phyloP scores from a whole-genome alignment of 306 rosid genomes.

The Pterocarpus santalinus region DNA sequence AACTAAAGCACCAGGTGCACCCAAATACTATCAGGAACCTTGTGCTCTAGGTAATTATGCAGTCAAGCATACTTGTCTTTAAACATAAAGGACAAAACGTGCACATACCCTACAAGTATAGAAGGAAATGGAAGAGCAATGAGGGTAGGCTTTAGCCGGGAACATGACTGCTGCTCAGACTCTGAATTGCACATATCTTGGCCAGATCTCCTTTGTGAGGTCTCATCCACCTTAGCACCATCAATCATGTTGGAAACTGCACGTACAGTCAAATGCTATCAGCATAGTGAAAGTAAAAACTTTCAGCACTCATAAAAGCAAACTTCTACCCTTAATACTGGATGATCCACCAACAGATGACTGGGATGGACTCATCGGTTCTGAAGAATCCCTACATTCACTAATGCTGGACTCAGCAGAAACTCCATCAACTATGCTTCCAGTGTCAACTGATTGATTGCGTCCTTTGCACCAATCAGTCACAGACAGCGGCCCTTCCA shows the following conservation, averaged over 20 bases:
- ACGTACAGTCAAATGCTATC: constrained; percentile 43
- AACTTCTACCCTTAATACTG: constrained; percentile 71
- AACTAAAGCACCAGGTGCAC: constrained; percentile 11
- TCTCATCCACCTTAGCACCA: constrained; percentile 79
- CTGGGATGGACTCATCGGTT: constrained; percentile 92
- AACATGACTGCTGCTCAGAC: constrained; percentile 69
- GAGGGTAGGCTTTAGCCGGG: constrained; percentile 84
- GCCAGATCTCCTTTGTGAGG: constrained; percentile 80
- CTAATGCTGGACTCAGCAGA: constrained; percentile 85
- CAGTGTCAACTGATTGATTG: constrained; percentile 72
- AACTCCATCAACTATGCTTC: constrained; percentile 74
- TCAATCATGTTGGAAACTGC: constrained; percentile 69
- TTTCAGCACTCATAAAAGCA: constrained; percentile 32
- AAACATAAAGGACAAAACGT: constrained; percentile 25
- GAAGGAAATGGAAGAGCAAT: constrained; percentile 88
- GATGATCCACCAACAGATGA: constrained; percentile 87
- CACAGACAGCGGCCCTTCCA: constrained; percentile 92
- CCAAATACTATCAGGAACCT: constrained; percentile 18
- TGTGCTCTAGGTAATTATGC: not conserved
- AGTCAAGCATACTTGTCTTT: constrained; percentile 24
- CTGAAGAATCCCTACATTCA: constrained; percentile 90
- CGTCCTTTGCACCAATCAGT: constrained; percentile 98
- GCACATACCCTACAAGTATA: constrained; percentile 91
- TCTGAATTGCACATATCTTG: constrained; percentile 81
- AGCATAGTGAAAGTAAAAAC: constrained; percentile 41